Evolutionary conservation across 257 asterid species (phyloP).

Genomic region (Cynanchum wilfordii): DNA sequence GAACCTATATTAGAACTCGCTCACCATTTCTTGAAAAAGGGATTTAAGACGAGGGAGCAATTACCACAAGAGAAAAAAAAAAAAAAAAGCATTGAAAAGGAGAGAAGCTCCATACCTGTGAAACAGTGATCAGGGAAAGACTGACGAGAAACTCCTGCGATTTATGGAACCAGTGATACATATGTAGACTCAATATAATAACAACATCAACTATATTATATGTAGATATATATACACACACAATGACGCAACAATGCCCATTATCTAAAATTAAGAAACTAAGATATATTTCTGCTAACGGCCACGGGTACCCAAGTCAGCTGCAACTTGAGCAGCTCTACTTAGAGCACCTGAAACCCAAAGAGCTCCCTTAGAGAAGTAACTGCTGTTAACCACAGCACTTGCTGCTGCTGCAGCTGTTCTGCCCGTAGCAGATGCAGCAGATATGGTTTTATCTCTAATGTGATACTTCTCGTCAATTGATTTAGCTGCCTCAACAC

Average conservation of each 20-base stretch:
- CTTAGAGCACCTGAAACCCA: constrained; percentile 79
- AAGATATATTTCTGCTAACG: constrained; percentile 26
- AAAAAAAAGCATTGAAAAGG: too few relatives aligned
- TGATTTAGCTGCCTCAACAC: constrained; percentile 66
- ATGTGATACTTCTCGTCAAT: constrained; percentile 64
- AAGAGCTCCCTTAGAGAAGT: constrained; percentile 79
- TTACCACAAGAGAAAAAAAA: too few relatives aligned
- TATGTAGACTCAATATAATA: neutral
- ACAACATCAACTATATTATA: neutral
- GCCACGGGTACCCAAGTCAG: constrained; percentile 62
- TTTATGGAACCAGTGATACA: neutral
- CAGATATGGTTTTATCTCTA: constrained; percentile 57
- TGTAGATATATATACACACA: constrained; percentile 7
- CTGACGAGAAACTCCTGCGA: neutral
- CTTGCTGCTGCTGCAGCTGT: constrained; percentile 72
- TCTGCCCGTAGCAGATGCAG: constrained; percentile 75
- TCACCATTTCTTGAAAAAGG: too few relatives aligned
- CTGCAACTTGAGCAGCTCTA: constrained; percentile 76
- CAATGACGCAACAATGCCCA: neutral
- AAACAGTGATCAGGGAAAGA: neutral
- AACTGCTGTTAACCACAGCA: constrained; percentile 66
- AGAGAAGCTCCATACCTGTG: neutral
- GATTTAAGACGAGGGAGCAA: too few relatives aligned
- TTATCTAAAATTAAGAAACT: neutral
- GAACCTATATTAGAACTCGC: too few relatives aligned